Evolutionary conservation across 352 stramenopile species (phyloP).

Genomic region (Globisporangium carolinianum): DNA sequence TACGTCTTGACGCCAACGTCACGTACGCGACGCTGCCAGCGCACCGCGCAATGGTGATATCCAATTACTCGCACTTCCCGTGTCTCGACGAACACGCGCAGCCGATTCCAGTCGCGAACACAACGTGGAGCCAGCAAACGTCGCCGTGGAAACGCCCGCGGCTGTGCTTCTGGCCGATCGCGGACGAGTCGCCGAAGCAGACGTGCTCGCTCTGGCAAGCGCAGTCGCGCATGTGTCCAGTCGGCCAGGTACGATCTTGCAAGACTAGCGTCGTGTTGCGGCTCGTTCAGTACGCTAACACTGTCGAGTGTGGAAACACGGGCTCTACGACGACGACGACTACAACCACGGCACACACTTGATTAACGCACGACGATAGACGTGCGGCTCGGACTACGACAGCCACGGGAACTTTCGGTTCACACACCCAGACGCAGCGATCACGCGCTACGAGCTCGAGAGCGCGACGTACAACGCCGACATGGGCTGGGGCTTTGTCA

Average conservation of each 20-base stretch:
- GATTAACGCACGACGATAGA: constrained; percentile 10
- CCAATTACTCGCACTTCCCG: constrained; percentile 26
- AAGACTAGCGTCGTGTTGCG: no score
- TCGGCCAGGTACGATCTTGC: constrained; percentile 18
- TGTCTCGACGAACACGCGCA: constrained; percentile 27
- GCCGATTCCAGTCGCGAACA: constrained; percentile 26
- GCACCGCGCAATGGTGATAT: constrained; percentile 26
- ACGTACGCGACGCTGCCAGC: constrained; percentile 19
- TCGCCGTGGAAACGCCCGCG: constrained; percentile 46
- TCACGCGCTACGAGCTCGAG: constrained; percentile 28
- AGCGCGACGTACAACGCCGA: constrained; percentile 54
- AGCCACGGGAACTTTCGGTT: constrained; percentile 58
- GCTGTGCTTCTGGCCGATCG: constrained; percentile 87
- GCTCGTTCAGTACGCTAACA: no score
- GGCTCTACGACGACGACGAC: no score
- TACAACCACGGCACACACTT: no score
- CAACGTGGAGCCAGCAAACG: constrained; percentile 37
- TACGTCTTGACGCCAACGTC: constrained; percentile 36
- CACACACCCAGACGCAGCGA: constrained; percentile 29
- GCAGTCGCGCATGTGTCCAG: constrained; percentile 32
- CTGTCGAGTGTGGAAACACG: no score
- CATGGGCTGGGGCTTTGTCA: constrained; percentile 81
- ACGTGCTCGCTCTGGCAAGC: constrained; percentile 44
- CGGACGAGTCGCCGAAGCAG: constrained; percentile 47
- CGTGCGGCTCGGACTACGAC: constrained; percentile 62